Evolutionary conservation across 2,329 filamentous ascomycete species (phyloP).

Genomic region (Aspergillus ustus): DNA sequence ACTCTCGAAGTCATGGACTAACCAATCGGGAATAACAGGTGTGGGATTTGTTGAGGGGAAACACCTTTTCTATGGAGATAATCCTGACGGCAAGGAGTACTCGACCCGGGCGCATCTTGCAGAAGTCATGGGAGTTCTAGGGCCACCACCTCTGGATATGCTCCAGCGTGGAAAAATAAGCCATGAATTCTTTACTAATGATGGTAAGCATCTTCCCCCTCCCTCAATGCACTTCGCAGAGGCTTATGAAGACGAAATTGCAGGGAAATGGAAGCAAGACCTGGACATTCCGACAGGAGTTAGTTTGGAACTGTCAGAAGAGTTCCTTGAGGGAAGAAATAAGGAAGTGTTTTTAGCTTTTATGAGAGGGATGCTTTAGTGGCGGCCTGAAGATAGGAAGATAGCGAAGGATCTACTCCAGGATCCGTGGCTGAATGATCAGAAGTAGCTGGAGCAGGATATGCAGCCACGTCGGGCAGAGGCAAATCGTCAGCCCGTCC

Average conservation of each 20-base stretch:
- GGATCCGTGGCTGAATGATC: slow-evolving; percentile 26
- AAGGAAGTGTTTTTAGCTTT: slow-evolving; percentile 25
- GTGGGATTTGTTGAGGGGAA: slow-evolving; percentile 54
- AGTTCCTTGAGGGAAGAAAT: slow-evolving; percentile 21
- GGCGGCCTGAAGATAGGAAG: slow-evolving; percentile 26
- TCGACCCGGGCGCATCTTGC: slow-evolving; percentile 52
- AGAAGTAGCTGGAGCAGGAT: too few relatives aligned
- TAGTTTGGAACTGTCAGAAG: slow-evolving; percentile 26
- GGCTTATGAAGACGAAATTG: slow-evolving; percentile 13
- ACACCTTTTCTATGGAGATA: slow-evolving; percentile 48
- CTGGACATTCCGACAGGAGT: slow-evolving; percentile 20
- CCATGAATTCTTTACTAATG: slow-evolving; percentile 46
- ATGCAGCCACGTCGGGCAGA: too few relatives aligned
- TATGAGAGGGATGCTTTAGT: slow-evolving; percentile 26
- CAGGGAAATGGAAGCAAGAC: slow-evolving; percentile 28
- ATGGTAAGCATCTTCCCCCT: slow-evolving; percentile 35
- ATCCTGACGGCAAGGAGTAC: slow-evolving; percentile 38
- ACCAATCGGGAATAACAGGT: slow-evolving; percentile 36
- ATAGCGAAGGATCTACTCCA: slow-evolving; percentile 24
- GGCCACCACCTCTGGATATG: slow-evolving; percentile 45
- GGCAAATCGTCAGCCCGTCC: too few relatives aligned
- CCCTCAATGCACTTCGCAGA: background rate
- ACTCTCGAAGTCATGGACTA: slow-evolving; percentile 11
- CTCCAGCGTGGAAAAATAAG: slow-evolving; percentile 38
- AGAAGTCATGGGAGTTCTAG: slow-evolving; percentile 51